These are phyloP conservation scores for Teratosphaeria pseudoeucalypti DNA, from an alignment of 2,329 filamentous ascomycete species.

Conservation along the genomic window DNA sequence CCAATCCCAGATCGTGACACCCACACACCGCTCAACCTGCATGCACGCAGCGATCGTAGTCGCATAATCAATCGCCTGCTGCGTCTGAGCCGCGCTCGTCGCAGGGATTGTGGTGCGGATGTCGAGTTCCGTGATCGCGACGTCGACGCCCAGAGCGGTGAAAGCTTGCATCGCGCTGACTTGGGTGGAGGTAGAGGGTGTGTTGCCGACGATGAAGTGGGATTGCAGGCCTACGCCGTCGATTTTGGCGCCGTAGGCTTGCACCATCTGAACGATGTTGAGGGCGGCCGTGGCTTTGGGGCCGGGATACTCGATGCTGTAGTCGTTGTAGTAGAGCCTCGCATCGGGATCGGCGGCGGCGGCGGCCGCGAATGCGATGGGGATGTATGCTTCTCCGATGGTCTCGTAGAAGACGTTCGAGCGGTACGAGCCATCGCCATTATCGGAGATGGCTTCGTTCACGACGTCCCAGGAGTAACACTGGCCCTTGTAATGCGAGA, in stretches of 20 bases:
- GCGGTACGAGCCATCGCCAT: slow-evolving; percentile 39
- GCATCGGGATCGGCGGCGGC: slow-evolving; percentile 44
- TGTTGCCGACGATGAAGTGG: slow-evolving; percentile 45
- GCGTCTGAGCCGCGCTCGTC: slow-evolving; percentile 28
- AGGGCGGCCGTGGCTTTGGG: slow-evolving; percentile 32
- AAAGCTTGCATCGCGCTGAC: slow-evolving; percentile 41
- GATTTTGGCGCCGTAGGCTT: slow-evolving; percentile 35
- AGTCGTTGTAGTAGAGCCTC: slow-evolving; percentile 56
- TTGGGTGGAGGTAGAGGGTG: slow-evolving; percentile 37
- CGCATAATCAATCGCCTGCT: slow-evolving; percentile 42
- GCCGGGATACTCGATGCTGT: slow-evolving; percentile 50
- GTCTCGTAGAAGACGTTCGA: slow-evolving; percentile 45
- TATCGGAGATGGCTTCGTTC: slow-evolving; percentile 52
- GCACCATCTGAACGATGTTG: slow-evolving; percentile 27
- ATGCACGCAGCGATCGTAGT: slow-evolving; percentile 27
- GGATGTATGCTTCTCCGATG: slow-evolving; percentile 48
- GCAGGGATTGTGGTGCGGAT: slow-evolving; percentile 42
- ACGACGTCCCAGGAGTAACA: slow-evolving; percentile 58
- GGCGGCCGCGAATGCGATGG: slow-evolving; percentile 47
- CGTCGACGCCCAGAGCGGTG: slow-evolving; percentile 43
- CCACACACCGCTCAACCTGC: slow-evolving; percentile 27
- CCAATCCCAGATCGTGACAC: slow-evolving; percentile 33
- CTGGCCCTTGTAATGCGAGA: slow-evolving; percentile 47
- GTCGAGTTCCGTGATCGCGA: slow-evolving; percentile 54
- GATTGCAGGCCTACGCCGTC: slow-evolving; percentile 54